phyloP scores from a whole-genome alignment of 108 stramenopile species.

The Pseudonitzschia multistriata region DNA sequence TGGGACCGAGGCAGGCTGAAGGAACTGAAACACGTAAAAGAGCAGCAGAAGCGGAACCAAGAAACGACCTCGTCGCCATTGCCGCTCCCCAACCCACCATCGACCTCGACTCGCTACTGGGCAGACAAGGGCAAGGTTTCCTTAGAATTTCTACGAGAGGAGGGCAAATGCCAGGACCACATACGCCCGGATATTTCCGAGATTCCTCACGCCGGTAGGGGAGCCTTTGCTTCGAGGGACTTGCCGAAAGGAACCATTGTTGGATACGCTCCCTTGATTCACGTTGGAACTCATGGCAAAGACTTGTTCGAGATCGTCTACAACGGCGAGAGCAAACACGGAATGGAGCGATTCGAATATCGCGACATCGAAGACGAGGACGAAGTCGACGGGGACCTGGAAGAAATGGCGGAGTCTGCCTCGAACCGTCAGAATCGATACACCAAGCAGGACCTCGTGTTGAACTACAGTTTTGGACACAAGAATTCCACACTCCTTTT shows the following conservation, averaged over 20 bases:
- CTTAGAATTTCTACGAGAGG: conserved; percentile 61
- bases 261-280: conserved; percentile 74
- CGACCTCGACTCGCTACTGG: conserved; percentile 28
- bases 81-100: background rate
- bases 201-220: conserved; percentile 76
- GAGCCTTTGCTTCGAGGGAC: conserved; percentile 78
- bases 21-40: background rate
- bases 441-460: conserved; percentile 56
- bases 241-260: conserved; percentile 72
- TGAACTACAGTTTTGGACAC: conserved; percentile 85
- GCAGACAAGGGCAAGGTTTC: conserved; percentile 18
- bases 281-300: conserved; percentile 33
- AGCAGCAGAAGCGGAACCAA: background rate
- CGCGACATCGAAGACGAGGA: background rate
- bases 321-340: conserved; percentile 6
- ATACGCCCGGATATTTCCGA: conserved; percentile 58
- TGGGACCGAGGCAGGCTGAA: conserved; percentile 8
- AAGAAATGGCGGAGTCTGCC: background rate
- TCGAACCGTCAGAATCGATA: background rate
- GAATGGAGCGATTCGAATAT: conserved; percentile 8
- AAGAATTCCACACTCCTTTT: conserved; percentile 66
- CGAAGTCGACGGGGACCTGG: background rate
- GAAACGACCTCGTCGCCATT: background rate
- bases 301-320: conserved; percentile 24
- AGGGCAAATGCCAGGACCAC: conserved; percentile 80